These are phyloP conservation scores for Boletus rubropictus DNA, from an alignment of 768 basidiomycete genomes.

Conservation along the genomic window DNA sequence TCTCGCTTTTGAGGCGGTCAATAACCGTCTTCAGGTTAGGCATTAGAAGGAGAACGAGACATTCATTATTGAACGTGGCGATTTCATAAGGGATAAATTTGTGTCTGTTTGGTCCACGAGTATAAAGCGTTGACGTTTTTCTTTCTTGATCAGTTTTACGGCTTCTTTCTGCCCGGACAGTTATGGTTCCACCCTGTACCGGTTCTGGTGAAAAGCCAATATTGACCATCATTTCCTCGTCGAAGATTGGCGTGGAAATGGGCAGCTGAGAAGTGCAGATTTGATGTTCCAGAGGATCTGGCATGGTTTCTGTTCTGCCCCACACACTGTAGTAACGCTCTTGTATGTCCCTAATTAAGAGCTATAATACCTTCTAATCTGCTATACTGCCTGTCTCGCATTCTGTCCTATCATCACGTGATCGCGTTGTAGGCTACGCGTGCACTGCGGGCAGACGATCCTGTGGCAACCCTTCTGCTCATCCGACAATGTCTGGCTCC, in stretches of 20 bases:
- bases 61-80: constrained; percentile 5
- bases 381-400: too few relatives aligned
- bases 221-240: constrained; percentile 43
- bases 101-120: constrained; percentile 23
- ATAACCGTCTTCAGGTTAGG: constrained; percentile 44
- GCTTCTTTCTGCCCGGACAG: constrained; percentile 81
- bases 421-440: constrained; percentile 12
- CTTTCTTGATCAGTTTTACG: constrained; percentile 21
- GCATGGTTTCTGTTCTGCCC: constrained; percentile 34
- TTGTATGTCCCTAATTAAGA: neutral
- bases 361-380: too few relatives aligned
- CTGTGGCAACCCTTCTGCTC: too few relatives aligned
- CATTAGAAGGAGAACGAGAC: constrained; percentile 21
- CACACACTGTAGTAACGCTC: constrained; percentile 16
- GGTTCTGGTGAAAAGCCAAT: constrained; percentile 79
- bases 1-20: constrained; percentile 52
- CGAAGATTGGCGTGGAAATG: constrained; percentile 51
- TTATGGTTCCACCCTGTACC: constrained; percentile 57
- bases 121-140: constrained; percentile 20
- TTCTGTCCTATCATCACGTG: constrained; percentile 14
- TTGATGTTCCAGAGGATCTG: constrained; percentile 25
- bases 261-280: constrained; percentile 41
- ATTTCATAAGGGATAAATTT: constrained; percentile 18
- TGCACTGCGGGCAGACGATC: too few relatives aligned
- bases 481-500: constrained; percentile 26